Base-by-base conservation (phyloP, 169 alveolate genomes). In the Plasmodium malariae region DNA sequence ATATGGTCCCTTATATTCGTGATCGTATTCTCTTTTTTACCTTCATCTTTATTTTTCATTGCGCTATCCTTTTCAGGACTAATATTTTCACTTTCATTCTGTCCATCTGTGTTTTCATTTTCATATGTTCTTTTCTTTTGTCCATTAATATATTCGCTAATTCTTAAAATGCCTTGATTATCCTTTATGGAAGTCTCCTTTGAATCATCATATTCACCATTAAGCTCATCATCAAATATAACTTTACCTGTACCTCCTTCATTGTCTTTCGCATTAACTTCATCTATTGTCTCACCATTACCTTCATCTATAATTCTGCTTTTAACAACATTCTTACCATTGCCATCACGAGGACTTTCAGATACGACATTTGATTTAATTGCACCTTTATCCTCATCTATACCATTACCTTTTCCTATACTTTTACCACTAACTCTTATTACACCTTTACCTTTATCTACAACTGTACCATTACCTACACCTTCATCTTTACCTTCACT, bases 391-490 rank as follows among this genome's bases (percentile, higher is more conserved):
- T 17, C 17, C 17, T 19, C 85, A 12, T 48, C 68, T 70, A 36
- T 21, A 45, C 30, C 45, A 9, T 60, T 60, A 17, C 24, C 28
- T 60, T 60, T 19, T 26, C 40, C 70, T 24, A 60, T 43, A 26
- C 11, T 62, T n/a, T 0, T 26, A 40, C 51, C 51, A 9, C 51
- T 40, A 40, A 6, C 51, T n/a, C n/a, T n/a, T n/a, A n/a, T n/a
- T n/a, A n/a, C 74, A 67, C 34, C 51, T 67, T 5, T 12, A 36
- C 73, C 12, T 63, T 7, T 43, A 63, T 63, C 54, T 28, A 63
- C 73, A 11, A 0, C 54, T 63, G 5, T 17, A 28, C 43, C 54
- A 36, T 63, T 28, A 6, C 62, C 12, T 51, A 3, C 21, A 11
- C 0, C 54, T 63, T 26, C 19, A 63, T 63, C 54, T 43, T 28